Evolutionary conservation across 192 early-diverging fungal species (phyloP).

Genomic region (Entomortierella beljakovae): DNA sequence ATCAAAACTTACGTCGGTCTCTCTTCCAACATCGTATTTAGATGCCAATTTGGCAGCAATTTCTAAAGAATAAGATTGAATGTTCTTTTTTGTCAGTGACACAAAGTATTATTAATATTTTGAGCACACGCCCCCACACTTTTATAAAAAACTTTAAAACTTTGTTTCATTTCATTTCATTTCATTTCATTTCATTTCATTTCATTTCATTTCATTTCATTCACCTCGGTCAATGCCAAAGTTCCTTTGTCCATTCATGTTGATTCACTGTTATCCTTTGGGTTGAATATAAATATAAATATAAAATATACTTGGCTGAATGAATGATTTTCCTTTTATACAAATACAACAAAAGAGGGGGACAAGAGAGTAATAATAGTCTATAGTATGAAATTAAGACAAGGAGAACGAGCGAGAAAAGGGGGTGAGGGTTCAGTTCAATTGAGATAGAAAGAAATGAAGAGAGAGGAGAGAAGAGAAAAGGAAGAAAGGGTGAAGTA

Average conservation of each 20-base stretch:
- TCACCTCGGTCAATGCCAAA: constrained; percentile 6
- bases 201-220: background rate
- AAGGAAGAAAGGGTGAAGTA: background rate
- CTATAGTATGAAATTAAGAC: background rate
- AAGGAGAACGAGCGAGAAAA: background rate
- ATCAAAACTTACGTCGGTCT: background rate
- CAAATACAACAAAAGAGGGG: background rate
- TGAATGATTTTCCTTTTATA: background rate
- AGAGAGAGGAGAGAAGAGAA: background rate
- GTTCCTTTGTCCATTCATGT: background rate
- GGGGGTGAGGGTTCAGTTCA: background rate
- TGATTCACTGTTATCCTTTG: background rate
- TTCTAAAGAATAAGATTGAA: background rate
- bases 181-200: background rate
- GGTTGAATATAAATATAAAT: background rate
- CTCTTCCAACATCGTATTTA: background rate
- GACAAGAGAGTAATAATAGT: background rate
- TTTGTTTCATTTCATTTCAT: background rate
- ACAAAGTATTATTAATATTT: background rate
- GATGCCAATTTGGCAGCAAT: constrained; percentile 2
- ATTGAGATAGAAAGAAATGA: background rate
- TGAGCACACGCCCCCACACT: background rate
- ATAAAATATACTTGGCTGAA: too few species aligned
- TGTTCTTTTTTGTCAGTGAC: too few species aligned
- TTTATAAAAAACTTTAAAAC: background rate